phyloP scores from a whole-genome alignment of 176 grass and related monocot species.

The Eragrostis nindensis region DNA sequence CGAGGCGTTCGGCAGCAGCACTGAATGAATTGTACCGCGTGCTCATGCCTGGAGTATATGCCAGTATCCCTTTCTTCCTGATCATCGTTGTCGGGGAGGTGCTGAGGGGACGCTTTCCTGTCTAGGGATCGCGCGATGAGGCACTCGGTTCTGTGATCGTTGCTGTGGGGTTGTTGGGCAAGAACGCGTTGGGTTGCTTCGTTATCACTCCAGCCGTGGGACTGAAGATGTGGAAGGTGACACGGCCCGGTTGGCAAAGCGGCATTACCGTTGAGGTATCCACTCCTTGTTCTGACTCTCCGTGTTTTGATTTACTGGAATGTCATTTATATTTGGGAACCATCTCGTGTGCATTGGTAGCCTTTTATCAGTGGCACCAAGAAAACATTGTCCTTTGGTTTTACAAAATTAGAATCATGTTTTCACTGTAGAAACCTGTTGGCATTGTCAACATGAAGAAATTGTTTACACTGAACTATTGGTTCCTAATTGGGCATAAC shows the following conservation, averaged over 20 bases:
- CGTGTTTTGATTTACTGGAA: too few relatives aligned
- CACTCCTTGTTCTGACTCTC: not conserved
- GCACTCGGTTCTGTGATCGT: not conserved
- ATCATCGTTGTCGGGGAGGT: not conserved
- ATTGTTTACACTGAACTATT: not conserved
- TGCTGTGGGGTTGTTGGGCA: not conserved
- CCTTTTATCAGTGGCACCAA: too few relatives aligned
- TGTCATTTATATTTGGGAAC: too few relatives aligned
- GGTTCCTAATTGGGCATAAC: not conserved
- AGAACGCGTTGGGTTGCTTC: too few relatives aligned
- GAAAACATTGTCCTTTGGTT: not conserved
- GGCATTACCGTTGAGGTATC: too few relatives aligned
- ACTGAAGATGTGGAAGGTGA: too few relatives aligned
- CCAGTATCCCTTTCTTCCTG: not conserved
- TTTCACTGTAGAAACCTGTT: not conserved
- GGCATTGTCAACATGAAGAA: not conserved
- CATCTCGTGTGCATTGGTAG: too few relatives aligned
- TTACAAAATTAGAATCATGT: not conserved
- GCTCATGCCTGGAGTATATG: not conserved
- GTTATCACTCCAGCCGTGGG: too few relatives aligned
- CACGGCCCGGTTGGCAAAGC: too few relatives aligned
- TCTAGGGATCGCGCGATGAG: not conserved
- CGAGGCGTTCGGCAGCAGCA: too few relatives aligned
- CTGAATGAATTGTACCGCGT: not conserved
- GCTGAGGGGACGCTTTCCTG: not conserved